Evolutionary conservation across 108 stramenopile genomes (phyloP), one percentile per base, ranked within the genome.

Genomic region (Cylindrotheca fusiformis): DNA sequence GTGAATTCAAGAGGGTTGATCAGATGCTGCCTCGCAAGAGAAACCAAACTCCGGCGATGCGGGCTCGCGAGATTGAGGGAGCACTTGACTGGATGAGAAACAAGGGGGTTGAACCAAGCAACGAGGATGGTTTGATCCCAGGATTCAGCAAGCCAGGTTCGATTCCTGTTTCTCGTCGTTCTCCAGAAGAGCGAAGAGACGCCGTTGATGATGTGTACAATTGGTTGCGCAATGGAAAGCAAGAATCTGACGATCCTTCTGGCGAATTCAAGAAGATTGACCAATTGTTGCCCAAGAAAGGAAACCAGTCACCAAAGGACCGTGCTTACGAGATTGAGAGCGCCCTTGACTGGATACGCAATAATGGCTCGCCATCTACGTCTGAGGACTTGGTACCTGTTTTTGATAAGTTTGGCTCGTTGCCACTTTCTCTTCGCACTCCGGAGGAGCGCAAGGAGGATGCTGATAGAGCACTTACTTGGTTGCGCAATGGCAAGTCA

Each of bases 381-480:
- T 20, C 26, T 21, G 55, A 56, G 19, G 10, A 57, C 27, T 25
- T 18, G 10, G 36, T 33, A 18, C 55, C 55, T 49, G 45, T 14
- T 5, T 61, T 61, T 61, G 47, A 48, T n/a, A 48, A 25, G 8
- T 12, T 48, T 48, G 45, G 12, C 17, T 4, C 48, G 3, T 44
- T 41, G 47, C 22, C 47, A 18, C 46, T 48, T 10, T 31, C 41
- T 48, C 47, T 18, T 19, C 55, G 52, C 14, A 55, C 65, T 8
- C 54, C 65, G 2, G 67, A 64, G 33, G 20, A 60, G 10, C 58
- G 72, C 21, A 57, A 52, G 17, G 48, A 52, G 33, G 75, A 69
- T 28, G 53, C 69, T 33, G 75, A 64, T 4, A 55, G 58, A 20
- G 74, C 74, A 22, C 55, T 75, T 3, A 24, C 21, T 19, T 75